Conservation (phyloP, 2,329 filamentous ascomycete genomes). For the Diaporthe nobilis region DNA sequence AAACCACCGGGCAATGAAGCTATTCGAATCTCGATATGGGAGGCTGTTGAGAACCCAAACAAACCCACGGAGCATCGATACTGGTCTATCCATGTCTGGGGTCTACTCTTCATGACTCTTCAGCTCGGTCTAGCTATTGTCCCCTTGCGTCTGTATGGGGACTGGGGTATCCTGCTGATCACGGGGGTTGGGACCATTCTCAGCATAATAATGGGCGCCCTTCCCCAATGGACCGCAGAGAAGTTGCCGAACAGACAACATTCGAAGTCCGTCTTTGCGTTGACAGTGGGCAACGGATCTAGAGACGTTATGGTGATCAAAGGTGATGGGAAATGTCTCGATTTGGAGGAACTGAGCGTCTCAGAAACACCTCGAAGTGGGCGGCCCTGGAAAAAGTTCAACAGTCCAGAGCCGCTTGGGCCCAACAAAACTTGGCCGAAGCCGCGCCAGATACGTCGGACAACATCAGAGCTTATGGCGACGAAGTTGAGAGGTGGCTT, state of each 20-base stretch:
- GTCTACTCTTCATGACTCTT: constrained; percentile 46
- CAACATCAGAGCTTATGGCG: background rate
- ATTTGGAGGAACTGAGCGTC: constrained; percentile 58
- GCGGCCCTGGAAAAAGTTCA: constrained; percentile 37
- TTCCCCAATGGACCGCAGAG: constrained; percentile 60
- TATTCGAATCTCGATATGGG: constrained; percentile 46
- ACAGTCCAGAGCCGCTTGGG: background rate
- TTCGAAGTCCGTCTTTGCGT: constrained; percentile 49
- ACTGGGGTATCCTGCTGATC: constrained; percentile 58
- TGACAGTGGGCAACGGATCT: constrained; percentile 58
- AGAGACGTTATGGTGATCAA: constrained; percentile 57
- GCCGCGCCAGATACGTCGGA: constrained; percentile 1
- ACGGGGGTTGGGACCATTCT: constrained; percentile 55
- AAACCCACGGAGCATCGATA: constrained; percentile 41
- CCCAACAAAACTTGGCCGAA: background rate
- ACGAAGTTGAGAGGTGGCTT: constrained; percentile 16
- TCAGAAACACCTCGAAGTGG: constrained; percentile 27
- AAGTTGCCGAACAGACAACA: constrained; percentile 57
- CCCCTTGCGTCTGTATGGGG: constrained; percentile 49
- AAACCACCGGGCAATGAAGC: constrained; percentile 23
- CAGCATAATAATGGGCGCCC: constrained; percentile 50
- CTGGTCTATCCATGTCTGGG: constrained; percentile 43
- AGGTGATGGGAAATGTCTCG: constrained; percentile 51
- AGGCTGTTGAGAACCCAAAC: constrained; percentile 44
- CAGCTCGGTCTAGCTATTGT: constrained; percentile 55